These are phyloP conservation scores for Zymoseptoria pseudotritici DNA, from an alignment of 2,329 filamentous ascomycete genomes.

Conservation along the genomic window DNA sequence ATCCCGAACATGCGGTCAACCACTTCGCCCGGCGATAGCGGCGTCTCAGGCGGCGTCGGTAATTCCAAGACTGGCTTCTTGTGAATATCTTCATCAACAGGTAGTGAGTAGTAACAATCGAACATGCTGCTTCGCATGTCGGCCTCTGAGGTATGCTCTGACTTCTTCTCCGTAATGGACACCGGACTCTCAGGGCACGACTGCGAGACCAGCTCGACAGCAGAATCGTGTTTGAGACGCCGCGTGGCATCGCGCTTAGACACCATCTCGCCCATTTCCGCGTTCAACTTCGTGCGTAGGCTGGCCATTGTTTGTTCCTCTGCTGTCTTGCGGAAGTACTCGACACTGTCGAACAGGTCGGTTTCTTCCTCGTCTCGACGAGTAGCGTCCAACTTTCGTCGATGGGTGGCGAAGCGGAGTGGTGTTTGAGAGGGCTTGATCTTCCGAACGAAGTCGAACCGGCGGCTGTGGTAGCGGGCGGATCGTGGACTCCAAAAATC, in stretches of 20 bases:
- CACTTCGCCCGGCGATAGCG: slow-evolving; percentile 5
- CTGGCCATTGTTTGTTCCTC: slow-evolving; percentile 9
- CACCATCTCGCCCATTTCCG: slow-evolving; percentile 8
- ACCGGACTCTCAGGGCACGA: slow-evolving; percentile 1
- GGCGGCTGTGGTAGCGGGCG: slow-evolving; percentile 33
- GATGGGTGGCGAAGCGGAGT: slow-evolving; percentile 35
- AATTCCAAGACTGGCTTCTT: neutral
- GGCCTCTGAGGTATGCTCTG: neutral
- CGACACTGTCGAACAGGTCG: slow-evolving; percentile 32
- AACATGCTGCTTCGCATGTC: slow-evolving; percentile 12
- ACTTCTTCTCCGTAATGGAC: slow-evolving; percentile 11
- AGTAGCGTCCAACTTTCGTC: slow-evolving; percentile 18
- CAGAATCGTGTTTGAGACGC: slow-evolving; percentile 1
- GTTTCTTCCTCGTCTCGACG: slow-evolving; percentile 32
- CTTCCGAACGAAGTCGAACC: slow-evolving; percentile 37
- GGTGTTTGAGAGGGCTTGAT: slow-evolving; percentile 33
- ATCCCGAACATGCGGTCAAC: slow-evolving; percentile 4
- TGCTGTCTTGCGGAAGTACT: slow-evolving; percentile 12
- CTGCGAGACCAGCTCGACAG: slow-evolving; percentile 1
- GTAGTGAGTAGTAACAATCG: slow-evolving; percentile 21
- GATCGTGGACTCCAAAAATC: slow-evolving; percentile 38
- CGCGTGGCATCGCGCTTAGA: neutral
- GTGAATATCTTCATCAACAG: neutral
- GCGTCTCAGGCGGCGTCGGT: slow-evolving; percentile 15
- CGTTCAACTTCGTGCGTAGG: slow-evolving; percentile 11